Percentiles rank a stretch among this genome's conserved stretches.
Evolutionary conservation across 495 filamentous ascomycete genomes (phyloP).

Genomic region (Lasiosphaeria ovina): DNA sequence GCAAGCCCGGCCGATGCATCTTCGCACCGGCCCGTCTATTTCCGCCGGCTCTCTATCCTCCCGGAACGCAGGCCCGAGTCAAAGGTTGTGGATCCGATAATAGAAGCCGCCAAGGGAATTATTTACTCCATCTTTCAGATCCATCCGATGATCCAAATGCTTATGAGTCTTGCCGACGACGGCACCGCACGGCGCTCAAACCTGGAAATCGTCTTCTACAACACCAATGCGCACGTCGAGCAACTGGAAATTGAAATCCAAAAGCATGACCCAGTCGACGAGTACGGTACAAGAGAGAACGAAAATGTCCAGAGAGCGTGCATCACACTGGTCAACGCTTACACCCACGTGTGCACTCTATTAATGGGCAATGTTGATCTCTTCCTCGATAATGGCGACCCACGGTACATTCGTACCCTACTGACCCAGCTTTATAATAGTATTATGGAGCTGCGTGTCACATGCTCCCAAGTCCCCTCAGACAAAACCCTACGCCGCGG

Average conservation of each 20-base stretch:
- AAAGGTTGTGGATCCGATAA: slow-evolving; percentile 57
- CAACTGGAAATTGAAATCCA: slow-evolving; percentile 72
- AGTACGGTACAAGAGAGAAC: slow-evolving; percentile 57
- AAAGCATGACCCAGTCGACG: slow-evolving; percentile 56
- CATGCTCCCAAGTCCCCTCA: slow-evolving; percentile 28
- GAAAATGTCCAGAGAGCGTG: slow-evolving; percentile 65
- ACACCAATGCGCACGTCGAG: slow-evolving; percentile 70
- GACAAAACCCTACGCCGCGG: slow-evolving; percentile 17
- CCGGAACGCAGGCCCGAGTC: slow-evolving; percentile 74
- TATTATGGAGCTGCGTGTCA: slow-evolving; percentile 67
- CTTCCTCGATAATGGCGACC: slow-evolving; percentile 71
- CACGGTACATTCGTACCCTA: slow-evolving; percentile 75
- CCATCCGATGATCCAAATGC: slow-evolving; percentile 68
- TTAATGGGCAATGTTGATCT: slow-evolving; percentile 67
- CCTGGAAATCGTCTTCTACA: slow-evolving; percentile 75
- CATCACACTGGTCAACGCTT: slow-evolving; percentile 70
- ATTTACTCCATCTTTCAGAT: slow-evolving; percentile 81
- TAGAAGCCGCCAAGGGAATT: slow-evolving; percentile 82
- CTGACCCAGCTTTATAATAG: slow-evolving; percentile 80
- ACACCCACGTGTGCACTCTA: slow-evolving; percentile 69
- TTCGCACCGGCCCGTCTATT: slow-evolving; percentile 56
- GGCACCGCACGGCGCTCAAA: slow-evolving; percentile 65
- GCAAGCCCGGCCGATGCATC: slow-evolving; percentile 57
- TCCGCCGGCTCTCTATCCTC: slow-evolving; percentile 76
- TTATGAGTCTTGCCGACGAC: slow-evolving; percentile 69